Conservation (phyloP, 495 filamentous ascomycete genomes). For the Letharia columbiana region DNA sequence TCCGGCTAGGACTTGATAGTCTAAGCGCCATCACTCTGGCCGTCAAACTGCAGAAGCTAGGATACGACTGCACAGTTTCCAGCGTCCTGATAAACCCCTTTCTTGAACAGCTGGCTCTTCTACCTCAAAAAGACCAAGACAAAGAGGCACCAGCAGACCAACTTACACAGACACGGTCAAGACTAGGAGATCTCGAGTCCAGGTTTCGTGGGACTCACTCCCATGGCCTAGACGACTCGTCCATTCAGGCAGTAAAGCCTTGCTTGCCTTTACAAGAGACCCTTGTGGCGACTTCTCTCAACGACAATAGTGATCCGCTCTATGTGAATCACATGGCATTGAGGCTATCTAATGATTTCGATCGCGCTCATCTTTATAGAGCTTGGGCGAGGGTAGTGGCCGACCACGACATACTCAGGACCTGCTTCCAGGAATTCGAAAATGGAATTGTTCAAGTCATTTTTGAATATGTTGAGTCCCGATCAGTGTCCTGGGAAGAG, state of each 20-base stretch:
- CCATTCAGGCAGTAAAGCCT: constrained; percentile 31
- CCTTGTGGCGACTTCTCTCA: constrained; percentile 68
- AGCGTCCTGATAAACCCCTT: constrained; percentile 58
- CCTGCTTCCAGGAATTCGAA: constrained; percentile 51
- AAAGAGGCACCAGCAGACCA: neutral
- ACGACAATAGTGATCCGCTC: constrained; percentile 49
- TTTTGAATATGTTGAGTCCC: constrained; percentile 24
- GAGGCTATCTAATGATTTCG: constrained; percentile 40
- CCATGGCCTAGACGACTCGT: constrained; percentile 19
- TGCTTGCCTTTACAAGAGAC: constrained; percentile 69
- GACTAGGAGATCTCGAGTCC: constrained; percentile 37
- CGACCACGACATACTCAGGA: constrained; percentile 60
- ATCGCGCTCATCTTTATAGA: constrained; percentile 43
- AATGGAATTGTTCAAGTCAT: constrained; percentile 61
- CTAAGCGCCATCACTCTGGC: constrained; percentile 51
- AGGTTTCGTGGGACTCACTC: constrained; percentile 47
- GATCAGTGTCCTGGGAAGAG: constrained; percentile 25
- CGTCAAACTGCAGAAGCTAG: constrained; percentile 49
- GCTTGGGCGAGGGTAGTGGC: constrained; percentile 52
- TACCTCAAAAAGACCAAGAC: neutral
- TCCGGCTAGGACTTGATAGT: constrained; percentile 38
- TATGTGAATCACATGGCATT: constrained; percentile 78
- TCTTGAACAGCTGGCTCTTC: constrained; percentile 44
- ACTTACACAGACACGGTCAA: constrained; percentile 17
- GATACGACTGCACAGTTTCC: constrained; percentile 53